Evolutionary conservation across 2,329 filamentous ascomycete genomes (phyloP), one percentile per base, ranked within the genome.

Genomic region (Stachybotrys chlorohalonatus): DNA sequence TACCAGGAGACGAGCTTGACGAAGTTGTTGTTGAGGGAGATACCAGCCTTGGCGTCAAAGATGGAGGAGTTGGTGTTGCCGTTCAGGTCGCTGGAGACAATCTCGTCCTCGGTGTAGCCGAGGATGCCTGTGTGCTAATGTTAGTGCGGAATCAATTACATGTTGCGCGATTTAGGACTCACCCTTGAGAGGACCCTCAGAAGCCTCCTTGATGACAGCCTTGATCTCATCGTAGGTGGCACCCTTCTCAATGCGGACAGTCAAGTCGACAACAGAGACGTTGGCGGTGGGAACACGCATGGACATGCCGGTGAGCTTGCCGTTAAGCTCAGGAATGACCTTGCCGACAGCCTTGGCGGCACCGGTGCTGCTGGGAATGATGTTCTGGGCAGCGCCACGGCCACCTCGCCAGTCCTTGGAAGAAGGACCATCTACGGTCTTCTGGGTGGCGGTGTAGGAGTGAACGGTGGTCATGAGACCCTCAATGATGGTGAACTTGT

Each of bases 331-430:
- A 67, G 94, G 94, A 70, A 97, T 97, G 82, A 97, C 94, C 88
- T 99, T 99, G 81, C 94, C 94, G 80, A 99, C 94, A 73, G 94
- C 94, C 90, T 99, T 99, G 75, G 94, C 94, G 76, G 94, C 94
- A 86, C 94, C 94, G 64, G 94, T 99, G 85, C 90, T 95, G 82
- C 86, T 90, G 77, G 94, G 94, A 72, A 99, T 97, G 84, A 97
- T 97, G 88, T 99, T 97, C 84, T 95, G 89, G 72, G 94, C 94
- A 79, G 94, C 94, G 68, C 90, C 92, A 81, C 94, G 94, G 76
- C 94, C 94, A 85, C 94, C 94, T 80, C 93, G 89, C 93, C 93
- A 99, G 83, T 97, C 94, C 89, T 99, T 99, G 76, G 80, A 82
- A 63, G 94, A 97, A 72, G 94, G 94, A 73, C 91, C 94, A 71